A percentile compares a stretch with the other conserved stretches of the same genome.
phyloP scores from a whole-genome alignment of 2,329 filamentous ascomycete genomes.

The Periconia macrospinosa region DNA sequence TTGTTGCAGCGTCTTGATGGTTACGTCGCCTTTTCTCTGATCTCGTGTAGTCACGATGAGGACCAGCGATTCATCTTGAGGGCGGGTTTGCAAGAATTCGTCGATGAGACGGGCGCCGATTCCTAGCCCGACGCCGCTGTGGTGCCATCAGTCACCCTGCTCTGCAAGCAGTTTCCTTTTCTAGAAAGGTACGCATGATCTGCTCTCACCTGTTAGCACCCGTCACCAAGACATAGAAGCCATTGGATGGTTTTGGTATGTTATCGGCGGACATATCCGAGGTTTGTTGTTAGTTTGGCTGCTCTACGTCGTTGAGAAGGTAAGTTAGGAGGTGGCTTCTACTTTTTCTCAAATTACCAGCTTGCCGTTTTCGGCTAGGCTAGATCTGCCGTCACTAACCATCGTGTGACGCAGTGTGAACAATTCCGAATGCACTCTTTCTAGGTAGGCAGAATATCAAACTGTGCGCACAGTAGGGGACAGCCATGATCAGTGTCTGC shows the following conservation, averaged over 20 bases:
- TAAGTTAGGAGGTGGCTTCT: neutral
- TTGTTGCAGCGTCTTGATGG: constrained; percentile 63
- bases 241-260: constrained; percentile 31
- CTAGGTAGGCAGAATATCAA: neutral
- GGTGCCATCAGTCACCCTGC: constrained; percentile 28
- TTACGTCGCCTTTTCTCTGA: constrained; percentile 71
- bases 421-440: neutral
- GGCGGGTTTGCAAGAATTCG: constrained; percentile 75
- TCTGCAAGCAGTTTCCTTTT: neutral
- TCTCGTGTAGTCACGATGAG: constrained; percentile 84
- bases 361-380: neutral
- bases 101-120: constrained; percentile 85
- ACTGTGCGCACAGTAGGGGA: neutral
- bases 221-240: constrained; percentile 69
- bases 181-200: neutral
- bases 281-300: neutral
- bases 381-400: neutral
- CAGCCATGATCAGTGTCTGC: too few species aligned
- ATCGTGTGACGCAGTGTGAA: too few species aligned
- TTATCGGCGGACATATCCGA: constrained; percentile 12
- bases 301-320: neutral
- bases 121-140: constrained; percentile 82
- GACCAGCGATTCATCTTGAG: constrained; percentile 69
- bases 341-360: neutral
- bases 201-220: constrained; percentile 76